Conservation (phyloP, 805 yeast genomes). For the Priceomyces medius region DNA sequence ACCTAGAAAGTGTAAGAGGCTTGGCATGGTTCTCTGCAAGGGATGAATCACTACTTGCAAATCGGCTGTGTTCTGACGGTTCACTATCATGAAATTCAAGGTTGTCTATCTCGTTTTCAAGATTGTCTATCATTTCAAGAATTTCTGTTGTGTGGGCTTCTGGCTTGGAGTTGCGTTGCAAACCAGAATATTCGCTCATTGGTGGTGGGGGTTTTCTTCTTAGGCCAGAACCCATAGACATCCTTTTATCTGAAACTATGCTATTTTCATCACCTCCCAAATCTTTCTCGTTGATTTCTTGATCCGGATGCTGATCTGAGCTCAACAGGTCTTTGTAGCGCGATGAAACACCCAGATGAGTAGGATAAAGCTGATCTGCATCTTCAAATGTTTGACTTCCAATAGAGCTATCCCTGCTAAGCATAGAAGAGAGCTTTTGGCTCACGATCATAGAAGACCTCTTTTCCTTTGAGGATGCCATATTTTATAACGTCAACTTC, state of each 20-base stretch:
- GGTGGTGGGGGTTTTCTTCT: conserved; percentile 11
- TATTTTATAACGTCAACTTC: background rate
- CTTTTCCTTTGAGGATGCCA: background rate
- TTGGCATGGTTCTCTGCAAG: background rate
- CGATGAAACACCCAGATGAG: background rate
- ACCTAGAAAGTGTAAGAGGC: background rate
- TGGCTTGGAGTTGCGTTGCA: background rate
- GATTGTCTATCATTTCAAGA: conserved; percentile 22
- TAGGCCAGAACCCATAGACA: background rate
- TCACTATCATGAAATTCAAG: conserved; percentile 9
- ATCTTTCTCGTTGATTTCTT: background rate
- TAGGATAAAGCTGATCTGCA: background rate
- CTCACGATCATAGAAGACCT: background rate
- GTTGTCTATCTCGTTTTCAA: conserved; percentile 24
- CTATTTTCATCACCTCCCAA: background rate
- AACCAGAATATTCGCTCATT: background rate
- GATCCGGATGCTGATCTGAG: background rate
- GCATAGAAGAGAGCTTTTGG: background rate
- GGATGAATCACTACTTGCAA: background rate
- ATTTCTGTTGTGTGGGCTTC: conserved; percentile 7
- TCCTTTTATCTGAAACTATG: no score
- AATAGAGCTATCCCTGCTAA: background rate
- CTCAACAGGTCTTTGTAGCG: background rate
- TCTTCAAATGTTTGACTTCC: background rate
- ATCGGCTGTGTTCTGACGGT: background rate